Evolutionary conservation across 1,284 basidiomycete species (phyloP).

Genomic region (Apiotrichum laibachii): DNA sequence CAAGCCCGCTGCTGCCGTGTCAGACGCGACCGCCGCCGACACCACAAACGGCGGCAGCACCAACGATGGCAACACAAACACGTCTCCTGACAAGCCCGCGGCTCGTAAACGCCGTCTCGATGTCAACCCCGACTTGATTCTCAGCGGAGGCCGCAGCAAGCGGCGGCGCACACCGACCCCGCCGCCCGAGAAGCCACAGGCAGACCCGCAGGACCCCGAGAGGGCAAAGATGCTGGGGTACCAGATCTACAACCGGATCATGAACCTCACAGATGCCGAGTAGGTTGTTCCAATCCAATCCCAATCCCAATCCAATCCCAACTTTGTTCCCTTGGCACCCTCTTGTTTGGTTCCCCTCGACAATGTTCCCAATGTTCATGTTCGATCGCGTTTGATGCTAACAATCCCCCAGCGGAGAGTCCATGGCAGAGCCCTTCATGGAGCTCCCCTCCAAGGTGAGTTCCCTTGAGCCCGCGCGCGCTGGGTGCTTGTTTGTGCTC

Average conservation of each 20-base stretch:
- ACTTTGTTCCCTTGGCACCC: too few relatives aligned
- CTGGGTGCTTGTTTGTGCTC: neutral
- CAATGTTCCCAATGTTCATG: neutral
- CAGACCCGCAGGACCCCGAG: slow-evolving; percentile 39
- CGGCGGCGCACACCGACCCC: slow-evolving; percentile 20
- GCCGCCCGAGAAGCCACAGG: slow-evolving; percentile 4
- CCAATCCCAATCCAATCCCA: too few relatives aligned
- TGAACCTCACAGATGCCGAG: slow-evolving; percentile 33
- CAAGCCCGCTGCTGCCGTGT: neutral
- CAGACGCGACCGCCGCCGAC: too few relatives aligned
- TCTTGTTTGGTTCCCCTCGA: too few relatives aligned
- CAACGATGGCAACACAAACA: neutral
- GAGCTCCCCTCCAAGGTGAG: slow-evolving; percentile 46
- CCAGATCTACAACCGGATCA: slow-evolving; percentile 37
- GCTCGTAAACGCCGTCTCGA: slow-evolving; percentile 24
- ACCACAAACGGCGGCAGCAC: neutral
- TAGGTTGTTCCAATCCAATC: slow-evolving; percentile 7
- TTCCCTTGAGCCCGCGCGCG: neutral
- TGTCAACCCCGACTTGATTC: slow-evolving; percentile 23
- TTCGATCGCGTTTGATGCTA: neutral
- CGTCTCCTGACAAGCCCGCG: slow-evolving; percentile 17
- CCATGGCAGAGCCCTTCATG: slow-evolving; percentile 42
- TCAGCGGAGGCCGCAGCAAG: slow-evolving; percentile 20
- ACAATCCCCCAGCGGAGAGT: slow-evolving; percentile 28
- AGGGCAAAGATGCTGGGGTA: slow-evolving; percentile 36